Evolutionary conservation across 495 filamentous ascomycete genomes (phyloP), one percentile per base, ranked within the genome.

Genomic region (Penicillium lividum): DNA sequence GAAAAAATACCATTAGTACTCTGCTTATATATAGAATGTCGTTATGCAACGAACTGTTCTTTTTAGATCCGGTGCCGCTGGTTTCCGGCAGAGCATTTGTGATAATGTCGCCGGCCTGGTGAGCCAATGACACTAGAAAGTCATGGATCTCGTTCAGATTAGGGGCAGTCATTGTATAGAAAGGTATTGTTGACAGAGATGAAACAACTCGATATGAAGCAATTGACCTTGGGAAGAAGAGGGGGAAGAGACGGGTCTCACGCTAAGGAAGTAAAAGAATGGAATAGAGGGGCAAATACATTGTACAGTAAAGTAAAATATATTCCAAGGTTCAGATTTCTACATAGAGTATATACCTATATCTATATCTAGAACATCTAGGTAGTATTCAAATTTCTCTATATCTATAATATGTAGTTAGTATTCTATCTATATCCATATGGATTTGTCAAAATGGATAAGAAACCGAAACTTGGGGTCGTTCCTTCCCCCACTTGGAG

Each of bases 111-210:
- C 93, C 93, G 33, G 93, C 93, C 66, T 87, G 81, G 52, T 82
- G 74, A 65, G 93, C 93, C 46, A 97, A 70, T 51, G 76, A 71
- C 59, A 95, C 75, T 38, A 97, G 82, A 36, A 84, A 83, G 67
- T 95, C 89, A 63, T 91, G 91, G 56, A 97, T 89, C 28, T 91
- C 84, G 64, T 89, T 80, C 49, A 97, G 80, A 67, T 96, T 80
- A 63, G 69, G 53, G 7, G 30, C 18, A 2, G 47, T 51, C 65
- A 68, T 68, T 4, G n/a, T 58, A 57, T 34, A 15, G n/a, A 36
- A 16, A 10, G 40, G 15, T 31, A 36, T 18, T n/a, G 15, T n/a
- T 0, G 38, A n/a, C 38, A 31, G 34, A 38, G 49, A 40, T 22
- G 40, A 48, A 47, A 18, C 22, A 15, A 22, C 22, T 22, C 22